Evolutionary conservation across 441 rosid species (phyloP).

Genomic region (Syzygium malaccense): DNA sequence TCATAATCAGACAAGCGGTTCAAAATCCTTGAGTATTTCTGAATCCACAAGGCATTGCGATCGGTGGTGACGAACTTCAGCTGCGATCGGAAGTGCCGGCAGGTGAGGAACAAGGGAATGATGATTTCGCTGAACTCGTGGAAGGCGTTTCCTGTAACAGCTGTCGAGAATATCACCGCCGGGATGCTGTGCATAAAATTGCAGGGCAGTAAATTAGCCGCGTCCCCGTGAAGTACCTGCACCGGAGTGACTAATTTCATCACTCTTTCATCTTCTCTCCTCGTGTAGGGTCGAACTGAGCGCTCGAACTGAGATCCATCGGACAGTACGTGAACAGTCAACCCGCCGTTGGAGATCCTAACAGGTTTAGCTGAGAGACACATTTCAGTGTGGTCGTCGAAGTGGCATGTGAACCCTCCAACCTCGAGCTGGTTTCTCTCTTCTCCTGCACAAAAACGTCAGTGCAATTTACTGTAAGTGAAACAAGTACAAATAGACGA

Average conservation of each 20-base stretch:
- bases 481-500: neutral
- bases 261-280: neutral
- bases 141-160: neutral
- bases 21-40: neutral
- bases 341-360: neutral
- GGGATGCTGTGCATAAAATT: neutral
- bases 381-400: neutral
- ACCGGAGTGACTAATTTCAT: neutral
- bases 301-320: neutral
- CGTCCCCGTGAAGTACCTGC: neutral
- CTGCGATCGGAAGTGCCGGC: neutral
- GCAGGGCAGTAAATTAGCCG: neutral
- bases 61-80: neutral
- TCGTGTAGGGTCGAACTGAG: neutral
- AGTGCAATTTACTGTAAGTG: neutral
- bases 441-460: neutral
- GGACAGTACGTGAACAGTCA: neutral
- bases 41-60: neutral
- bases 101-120: neutral
- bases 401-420: neutral
- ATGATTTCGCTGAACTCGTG: neutral
- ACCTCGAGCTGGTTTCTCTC: neutral
- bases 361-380: neutral
- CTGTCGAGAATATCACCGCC: neutral
- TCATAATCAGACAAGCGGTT: neutral